Evolutionary conservation across 805 yeast species (phyloP).

Genomic region (Naumovozyma dairenensis): DNA sequence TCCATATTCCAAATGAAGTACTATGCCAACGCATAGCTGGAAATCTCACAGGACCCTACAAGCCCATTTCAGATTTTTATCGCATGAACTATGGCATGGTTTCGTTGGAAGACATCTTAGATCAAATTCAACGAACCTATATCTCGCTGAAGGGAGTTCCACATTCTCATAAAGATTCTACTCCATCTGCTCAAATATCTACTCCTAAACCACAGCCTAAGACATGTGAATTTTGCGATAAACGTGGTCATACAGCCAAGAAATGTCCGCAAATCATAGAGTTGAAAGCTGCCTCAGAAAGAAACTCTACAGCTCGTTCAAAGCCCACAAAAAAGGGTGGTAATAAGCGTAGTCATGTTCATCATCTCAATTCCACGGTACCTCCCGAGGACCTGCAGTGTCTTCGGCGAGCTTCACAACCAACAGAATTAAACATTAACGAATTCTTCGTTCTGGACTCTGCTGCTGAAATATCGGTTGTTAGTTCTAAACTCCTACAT

Average conservation of each 20-base stretch:
- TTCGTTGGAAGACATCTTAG: background rate
- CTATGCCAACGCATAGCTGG: background rate
- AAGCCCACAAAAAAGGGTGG: background rate
- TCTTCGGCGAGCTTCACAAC: background rate
- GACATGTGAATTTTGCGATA: conserved; percentile 1
- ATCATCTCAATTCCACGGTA: background rate
- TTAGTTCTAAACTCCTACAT: background rate
- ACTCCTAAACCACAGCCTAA: background rate
- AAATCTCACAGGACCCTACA: background rate
- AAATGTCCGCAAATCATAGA: background rate
- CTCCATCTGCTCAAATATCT: too few relatives aligned
- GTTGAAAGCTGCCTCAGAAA: background rate
- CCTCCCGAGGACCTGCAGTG: background rate
- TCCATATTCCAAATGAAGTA: background rate
- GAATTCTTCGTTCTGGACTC: background rate
- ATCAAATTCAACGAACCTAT: background rate
- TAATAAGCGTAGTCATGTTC: background rate
- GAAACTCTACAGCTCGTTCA: background rate
- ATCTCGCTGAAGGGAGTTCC: background rate
- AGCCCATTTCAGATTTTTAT: conserved; percentile 1
- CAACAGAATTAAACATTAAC: background rate
- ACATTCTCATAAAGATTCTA: too few relatives aligned
- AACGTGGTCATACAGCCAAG: background rate
- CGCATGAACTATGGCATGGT: background rate
- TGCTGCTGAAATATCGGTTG: background rate